These are phyloP conservation scores for Torulaspora quercuum DNA, from an alignment of 805 yeast species.

Conservation along the genomic window DNA sequence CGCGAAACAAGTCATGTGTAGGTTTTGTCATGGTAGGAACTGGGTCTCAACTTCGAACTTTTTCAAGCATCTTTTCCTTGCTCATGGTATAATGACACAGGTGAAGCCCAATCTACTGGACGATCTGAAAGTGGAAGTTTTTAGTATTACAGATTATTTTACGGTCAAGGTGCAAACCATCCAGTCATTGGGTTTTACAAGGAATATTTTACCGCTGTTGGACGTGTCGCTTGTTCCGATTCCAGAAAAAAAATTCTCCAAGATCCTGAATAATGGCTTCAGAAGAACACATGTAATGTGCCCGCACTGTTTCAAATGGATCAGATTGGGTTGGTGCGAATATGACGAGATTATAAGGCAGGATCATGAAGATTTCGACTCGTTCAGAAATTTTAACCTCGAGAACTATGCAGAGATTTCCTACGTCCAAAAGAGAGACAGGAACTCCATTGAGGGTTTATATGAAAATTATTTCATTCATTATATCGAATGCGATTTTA, in stretches of 20 bases:
- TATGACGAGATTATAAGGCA: conserved; percentile 19
- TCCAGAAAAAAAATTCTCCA: conserved; percentile 18
- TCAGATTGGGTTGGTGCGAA: conserved; percentile 23
- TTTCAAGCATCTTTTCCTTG: conserved; percentile 23
- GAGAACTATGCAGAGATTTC: conserved; percentile 13
- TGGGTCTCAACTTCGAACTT: conserved; percentile 18
- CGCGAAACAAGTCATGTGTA: conserved; percentile 19
- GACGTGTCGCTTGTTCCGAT: conserved; percentile 18
- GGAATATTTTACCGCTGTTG: conserved; percentile 15
- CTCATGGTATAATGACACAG: conserved; percentile 25
- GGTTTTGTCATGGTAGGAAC: conserved; percentile 25
- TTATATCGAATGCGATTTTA: conserved; percentile 16
- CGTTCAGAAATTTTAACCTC: conserved; percentile 13
- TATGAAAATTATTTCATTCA: conserved; percentile 25
- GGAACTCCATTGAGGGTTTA: conserved; percentile 19
- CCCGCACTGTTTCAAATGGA: conserved; percentile 19
- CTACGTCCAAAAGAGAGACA: conserved; percentile 15
- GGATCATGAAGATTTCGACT: conserved; percentile 15
- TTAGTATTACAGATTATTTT: conserved; percentile 4
- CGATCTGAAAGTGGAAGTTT: not conserved
- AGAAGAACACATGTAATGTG: conserved; percentile 22
- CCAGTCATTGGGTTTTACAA: conserved; percentile 11
- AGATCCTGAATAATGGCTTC: conserved; percentile 15
- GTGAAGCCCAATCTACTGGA: conserved; percentile 4
- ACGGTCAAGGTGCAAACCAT: conserved; percentile 10